Conservation (phyloP, 257 asterid genomes). For the Forsythia suspensa region DNA sequence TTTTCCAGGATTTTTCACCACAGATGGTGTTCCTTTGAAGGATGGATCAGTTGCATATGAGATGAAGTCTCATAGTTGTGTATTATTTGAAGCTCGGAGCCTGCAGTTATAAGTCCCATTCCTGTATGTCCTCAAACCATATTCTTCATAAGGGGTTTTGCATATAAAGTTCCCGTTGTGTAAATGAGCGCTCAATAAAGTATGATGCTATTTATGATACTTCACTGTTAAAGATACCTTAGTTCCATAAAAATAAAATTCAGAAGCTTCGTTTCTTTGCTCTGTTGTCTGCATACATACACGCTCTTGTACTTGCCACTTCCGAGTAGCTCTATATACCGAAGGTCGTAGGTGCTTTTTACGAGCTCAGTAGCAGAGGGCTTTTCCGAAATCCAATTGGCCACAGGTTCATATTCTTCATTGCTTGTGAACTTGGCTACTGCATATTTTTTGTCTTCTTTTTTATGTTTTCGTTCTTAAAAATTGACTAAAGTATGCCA, state of each 20-base stretch:
- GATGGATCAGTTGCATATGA: slow-evolving; percentile 43
- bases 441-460: neutral
- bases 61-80: slow-evolving; percentile 83
- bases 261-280: neutral
- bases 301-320: neutral
- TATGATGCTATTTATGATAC: neutral
- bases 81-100: slow-evolving; percentile 66
- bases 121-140: neutral
- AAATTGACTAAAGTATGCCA: neutral
- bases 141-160: slow-evolving; percentile 12
- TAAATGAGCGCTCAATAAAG: slow-evolving; percentile 6
- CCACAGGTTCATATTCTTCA: neutral
- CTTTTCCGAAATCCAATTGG: neutral
- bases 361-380: neutral
- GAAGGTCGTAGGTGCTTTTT: neutral
- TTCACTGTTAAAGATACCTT: no score
- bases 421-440: neutral
- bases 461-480: neutral
- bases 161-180: slow-evolving; percentile 3
- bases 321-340: neutral
- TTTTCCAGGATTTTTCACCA: slow-evolving; percentile 64
- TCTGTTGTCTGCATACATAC: neutral
- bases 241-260: no score
- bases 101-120: slow-evolving; percentile 18
- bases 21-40: slow-evolving; percentile 50